These are phyloP conservation scores for Pelargonium australe DNA, from an alignment of 441 rosid species.

Conservation along the genomic window DNA sequence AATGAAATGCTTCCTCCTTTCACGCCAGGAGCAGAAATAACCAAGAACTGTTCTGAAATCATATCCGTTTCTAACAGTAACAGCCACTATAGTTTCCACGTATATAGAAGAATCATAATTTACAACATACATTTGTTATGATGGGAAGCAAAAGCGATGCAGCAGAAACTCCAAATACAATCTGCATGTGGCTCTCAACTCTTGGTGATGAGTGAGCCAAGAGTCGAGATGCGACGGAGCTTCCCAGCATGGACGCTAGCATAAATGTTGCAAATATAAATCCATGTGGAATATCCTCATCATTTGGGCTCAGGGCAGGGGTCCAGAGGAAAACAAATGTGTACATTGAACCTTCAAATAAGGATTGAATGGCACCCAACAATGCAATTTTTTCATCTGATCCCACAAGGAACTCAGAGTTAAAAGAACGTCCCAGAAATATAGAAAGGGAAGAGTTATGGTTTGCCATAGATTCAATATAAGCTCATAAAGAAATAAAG, in stretches of 20 bases:
- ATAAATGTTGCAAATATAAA: constrained; percentile 95
- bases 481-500: background rate
- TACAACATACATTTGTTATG: constrained; percentile 55
- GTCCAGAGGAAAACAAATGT: constrained; percentile 99
- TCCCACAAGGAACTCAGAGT: background rate
- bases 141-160: constrained; percentile 84
- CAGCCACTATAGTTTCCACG: background rate
- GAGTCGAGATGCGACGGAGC: constrained; percentile 88
- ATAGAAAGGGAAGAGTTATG: background rate
- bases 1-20: constrained; percentile 74
- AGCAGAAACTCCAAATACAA: constrained; percentile 70
- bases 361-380: constrained; percentile 94
- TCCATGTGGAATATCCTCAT: constrained; percentile 95
- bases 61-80: background rate
- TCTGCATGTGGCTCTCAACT: constrained; percentile 97
- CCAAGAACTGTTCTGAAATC: constrained; percentile 46
- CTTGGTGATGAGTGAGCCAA: constrained; percentile 65
- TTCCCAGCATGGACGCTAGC: constrained; percentile 97
- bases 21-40: constrained; percentile 52
- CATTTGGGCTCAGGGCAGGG: constrained; percentile 86
- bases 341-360: constrained; percentile 98
- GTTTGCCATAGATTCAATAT: too few species aligned
- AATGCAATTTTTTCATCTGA: constrained; percentile 91
- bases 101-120: constrained; percentile 10
- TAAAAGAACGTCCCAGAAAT: background rate